Evolutionary conservation across 1,284 basidiomycete species (phyloP).

Genomic region (Irpex lacteus): DNA sequence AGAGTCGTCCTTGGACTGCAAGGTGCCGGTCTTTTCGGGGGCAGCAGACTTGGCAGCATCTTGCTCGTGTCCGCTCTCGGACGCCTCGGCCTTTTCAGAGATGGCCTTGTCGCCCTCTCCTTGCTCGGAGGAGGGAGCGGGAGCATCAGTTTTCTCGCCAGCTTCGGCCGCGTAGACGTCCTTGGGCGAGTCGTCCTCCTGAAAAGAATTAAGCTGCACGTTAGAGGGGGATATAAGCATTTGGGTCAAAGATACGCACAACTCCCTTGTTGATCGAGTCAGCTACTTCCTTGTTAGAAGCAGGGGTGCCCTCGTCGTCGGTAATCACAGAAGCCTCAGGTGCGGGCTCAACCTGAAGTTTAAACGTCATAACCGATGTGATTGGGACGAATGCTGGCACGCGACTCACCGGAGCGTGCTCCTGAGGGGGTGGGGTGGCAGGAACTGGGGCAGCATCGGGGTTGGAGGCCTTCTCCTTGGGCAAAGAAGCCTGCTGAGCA

Average conservation of each 20-base stretch:
- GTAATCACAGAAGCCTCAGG: background rate
- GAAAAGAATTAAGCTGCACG: background rate
- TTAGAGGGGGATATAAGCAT: background rate
- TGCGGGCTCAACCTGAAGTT: background rate
- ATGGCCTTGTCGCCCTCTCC: background rate
- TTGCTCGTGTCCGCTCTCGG: background rate
- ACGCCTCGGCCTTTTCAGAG: conserved; percentile 1
- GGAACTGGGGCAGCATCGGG: conserved; percentile 8
- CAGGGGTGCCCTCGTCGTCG: conserved; percentile 8
- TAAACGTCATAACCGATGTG: background rate
- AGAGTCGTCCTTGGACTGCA: background rate
- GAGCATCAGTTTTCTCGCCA: conserved; percentile 1
- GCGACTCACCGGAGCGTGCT: background rate
- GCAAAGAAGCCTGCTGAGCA: conserved; percentile 3
- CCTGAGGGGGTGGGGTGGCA: conserved; percentile 1
- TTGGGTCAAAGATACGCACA: conserved; percentile 2
- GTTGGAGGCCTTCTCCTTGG: conserved; percentile 1
- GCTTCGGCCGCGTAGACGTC: conserved; percentile 1
- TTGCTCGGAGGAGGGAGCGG: background rate
- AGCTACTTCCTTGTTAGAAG: conserved; percentile 1
- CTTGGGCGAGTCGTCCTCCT: conserved; percentile 10
- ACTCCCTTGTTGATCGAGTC: conserved; percentile 9
- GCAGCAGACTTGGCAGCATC: background rate
- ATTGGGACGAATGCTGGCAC: background rate
- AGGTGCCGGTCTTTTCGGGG: background rate